Base-by-base conservation (phyloP, 108 stramenopile species). In the Parmales sp. region DNA sequence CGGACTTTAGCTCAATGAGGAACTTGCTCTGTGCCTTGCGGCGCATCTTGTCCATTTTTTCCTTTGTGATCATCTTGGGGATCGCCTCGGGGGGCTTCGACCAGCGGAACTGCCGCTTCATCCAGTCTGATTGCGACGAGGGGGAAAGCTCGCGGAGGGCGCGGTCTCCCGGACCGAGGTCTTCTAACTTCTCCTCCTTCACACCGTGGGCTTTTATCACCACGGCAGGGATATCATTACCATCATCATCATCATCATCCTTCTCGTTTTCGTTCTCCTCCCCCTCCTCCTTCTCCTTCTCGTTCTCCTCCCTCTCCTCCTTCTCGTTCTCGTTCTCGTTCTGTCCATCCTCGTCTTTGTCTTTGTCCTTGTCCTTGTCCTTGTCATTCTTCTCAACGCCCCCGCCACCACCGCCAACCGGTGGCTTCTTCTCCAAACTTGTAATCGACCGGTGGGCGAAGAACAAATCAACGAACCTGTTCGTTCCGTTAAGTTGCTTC, bases 21-120 rank as follows among this genome's bases (percentile, higher is more conserved):
- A 60, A 60, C 54, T 60, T 60, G 54, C 29, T 16, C 54, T 60
- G 29, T 28, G 29, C 31, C 31, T 60, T 60, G 31, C 36, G 29
- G 54, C 54, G 54, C 54, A 60, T 60, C 54, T 60, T 60, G 54
- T 60, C 54, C 54, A 60, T 60, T 34, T 60, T 60, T 16, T 60
- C 54, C 54, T 60, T 60, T 16, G 54, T 60, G 3, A 4, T 28
- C 2, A 20, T 20, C 31, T 60, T 60, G 16, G 29, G 13, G 8
- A 60, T 1, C n/a, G 54, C 54, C 54, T 60, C 54, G 8, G 54
- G 54, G 54, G 54, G 54, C 7, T 6, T 28, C 26, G 29, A 13
- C 54, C 54, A 60, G n/a, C 54, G 8, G 54, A 34, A 60, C 54
- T 60, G 29, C 31, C 13, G 13, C 31, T 34, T 16, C 28, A 23